These are phyloP conservation scores for Senecio squalidus DNA, from an alignment of 140 eudicot genomes.

Conservation along the genomic window DNA sequence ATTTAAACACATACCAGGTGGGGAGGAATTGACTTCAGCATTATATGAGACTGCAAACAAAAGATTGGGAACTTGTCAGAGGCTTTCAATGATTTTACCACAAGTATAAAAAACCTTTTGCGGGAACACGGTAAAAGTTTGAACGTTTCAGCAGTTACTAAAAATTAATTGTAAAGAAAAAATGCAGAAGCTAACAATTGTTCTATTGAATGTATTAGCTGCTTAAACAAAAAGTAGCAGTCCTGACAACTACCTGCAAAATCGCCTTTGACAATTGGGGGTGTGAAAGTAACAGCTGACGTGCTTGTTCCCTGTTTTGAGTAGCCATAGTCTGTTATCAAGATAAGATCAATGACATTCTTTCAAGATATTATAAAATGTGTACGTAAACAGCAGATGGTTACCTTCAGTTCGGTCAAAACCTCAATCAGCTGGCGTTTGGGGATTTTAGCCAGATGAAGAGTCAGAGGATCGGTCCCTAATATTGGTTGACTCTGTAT, in stretches of 20 bases:
- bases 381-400: conserved; percentile 8
- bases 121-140: neutral
- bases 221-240: neutral
- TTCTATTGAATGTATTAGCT: neutral
- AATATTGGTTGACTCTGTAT: conserved; percentile 41
- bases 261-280: conserved; percentile 78
- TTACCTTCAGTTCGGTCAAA: conserved; percentile 77
- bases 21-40: conserved; percentile 71
- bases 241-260: conserved; percentile 53
- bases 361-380: neutral
- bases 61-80: conserved; percentile 17
- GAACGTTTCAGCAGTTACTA: neutral
- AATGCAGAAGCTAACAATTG: neutral
- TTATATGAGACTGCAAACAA: conserved; percentile 70
- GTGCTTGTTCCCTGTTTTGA: conserved; percentile 82
- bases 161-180: neutral
- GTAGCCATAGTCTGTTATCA: conserved; percentile 58
- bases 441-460: conserved; percentile 77
- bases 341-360: conserved; percentile 14
- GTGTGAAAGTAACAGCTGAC: conserved; percentile 53
- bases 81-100: neutral
- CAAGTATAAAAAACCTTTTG: neutral
- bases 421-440: conserved; percentile 68
- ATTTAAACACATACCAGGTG: conserved; percentile 59
- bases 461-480: conserved; percentile 70